Base-by-base conservation (phyloP, 768 basidiomycete species). In the Suillus plorans region DNA sequence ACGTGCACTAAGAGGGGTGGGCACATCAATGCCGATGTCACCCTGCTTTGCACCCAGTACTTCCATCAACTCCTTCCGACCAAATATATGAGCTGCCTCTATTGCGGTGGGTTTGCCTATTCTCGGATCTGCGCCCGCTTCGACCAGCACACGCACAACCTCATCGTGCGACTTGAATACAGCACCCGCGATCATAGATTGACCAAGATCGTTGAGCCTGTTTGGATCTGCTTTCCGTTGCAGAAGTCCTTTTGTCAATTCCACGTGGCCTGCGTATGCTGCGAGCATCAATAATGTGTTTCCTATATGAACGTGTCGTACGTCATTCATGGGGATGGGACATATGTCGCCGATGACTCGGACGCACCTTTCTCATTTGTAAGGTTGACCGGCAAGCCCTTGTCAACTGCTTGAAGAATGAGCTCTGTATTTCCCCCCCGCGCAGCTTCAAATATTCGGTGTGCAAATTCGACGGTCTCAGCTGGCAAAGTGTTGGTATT, bases 201-300 rank as follows among this genome's bases (percentile, higher is more conserved):
- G 92, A 0, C 85, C 85, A 3, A 83, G 80, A 68, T 92, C 90
- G 73, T 94, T 94, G 60, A 86, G 70, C 13, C 85, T 79, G 69
- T 91, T 88, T 2, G 87, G 85, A 73, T 92, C 89, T 45, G 85
- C 89, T 3, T 84, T 84, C 41, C 82, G 80, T 7, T 76, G 69
- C 56, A 92, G 74, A 34, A 94, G 81, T 16, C 80, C 81, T 55
- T 78, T 77, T 2, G 84, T 78, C 22, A 90, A 83, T 2, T 80
- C 76, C 0, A 77, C 73, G 68, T 92, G 89, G 1, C 91, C 91
- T 25, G 85, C 77, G 71, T 93, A 93, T 2, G 91, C 84, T 4
- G 89, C 87, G 60, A 92, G 84, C 90, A 93, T 93, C 61, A 93
- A 78, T 7, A 94, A 79, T 5, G 90, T 90, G 72, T 93, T 92